phyloP scores from a whole-genome alignment of 352 stramenopile genomes.

The Globisporangium polare region DNA sequence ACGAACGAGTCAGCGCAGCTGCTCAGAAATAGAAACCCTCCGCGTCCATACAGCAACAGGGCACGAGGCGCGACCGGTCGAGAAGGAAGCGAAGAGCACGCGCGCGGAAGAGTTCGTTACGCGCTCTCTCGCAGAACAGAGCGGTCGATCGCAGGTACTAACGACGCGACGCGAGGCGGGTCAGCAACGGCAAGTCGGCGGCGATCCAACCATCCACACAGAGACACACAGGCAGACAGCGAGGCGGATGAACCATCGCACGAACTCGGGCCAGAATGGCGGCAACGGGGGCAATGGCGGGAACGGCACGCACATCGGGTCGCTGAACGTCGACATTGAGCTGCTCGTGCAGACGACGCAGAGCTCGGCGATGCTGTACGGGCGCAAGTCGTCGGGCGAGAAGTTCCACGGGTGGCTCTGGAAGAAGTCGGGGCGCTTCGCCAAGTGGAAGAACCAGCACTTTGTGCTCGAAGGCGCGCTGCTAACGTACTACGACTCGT shows the following conservation, averaged over 20 bases:
- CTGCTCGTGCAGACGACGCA: conserved; percentile 82
- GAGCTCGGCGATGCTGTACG: conserved; percentile 65
- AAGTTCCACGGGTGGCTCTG: conserved; percentile 84
- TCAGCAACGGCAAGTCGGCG: background rate
- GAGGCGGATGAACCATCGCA: conserved; percentile 15
- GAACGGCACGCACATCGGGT: conserved; percentile 22
- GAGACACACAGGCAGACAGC: background rate
- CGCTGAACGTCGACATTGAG: conserved; percentile 77
- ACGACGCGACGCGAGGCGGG: background rate
- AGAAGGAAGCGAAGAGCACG: no score
- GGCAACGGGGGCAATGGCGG: conserved; percentile 18
- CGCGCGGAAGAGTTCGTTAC: background rate
- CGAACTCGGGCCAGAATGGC: conserved; percentile 8
- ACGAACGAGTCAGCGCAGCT: background rate
- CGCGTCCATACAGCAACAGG: background rate
- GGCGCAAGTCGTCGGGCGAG: conserved; percentile 51
- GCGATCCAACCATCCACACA: background rate
- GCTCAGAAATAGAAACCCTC: background rate
- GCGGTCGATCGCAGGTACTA: background rate
- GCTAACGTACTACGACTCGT: conserved; percentile 81
- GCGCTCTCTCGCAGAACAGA: background rate
- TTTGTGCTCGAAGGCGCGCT: conserved; percentile 78
- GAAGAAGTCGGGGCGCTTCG: conserved; percentile 78
- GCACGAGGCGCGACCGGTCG: no score
- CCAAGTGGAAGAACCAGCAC: conserved; percentile 82